phyloP scores from a whole-genome alignment of 2,329 filamentous ascomycete genomes.

The Aspergillus sp. region DNA sequence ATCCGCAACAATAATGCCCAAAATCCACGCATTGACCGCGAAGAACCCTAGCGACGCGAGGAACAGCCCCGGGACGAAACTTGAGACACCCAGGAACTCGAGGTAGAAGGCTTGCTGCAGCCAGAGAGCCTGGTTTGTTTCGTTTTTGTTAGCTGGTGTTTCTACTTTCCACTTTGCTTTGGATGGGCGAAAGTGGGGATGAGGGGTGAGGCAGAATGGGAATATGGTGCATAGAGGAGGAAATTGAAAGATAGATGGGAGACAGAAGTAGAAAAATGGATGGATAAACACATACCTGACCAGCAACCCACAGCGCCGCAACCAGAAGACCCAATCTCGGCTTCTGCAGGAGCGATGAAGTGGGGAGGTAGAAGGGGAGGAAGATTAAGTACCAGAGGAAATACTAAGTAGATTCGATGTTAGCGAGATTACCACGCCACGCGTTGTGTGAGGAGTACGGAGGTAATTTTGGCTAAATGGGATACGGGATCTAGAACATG shows the following conservation, averaged over 20 bases:
- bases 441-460: background rate
- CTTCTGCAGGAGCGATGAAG: conserved; percentile 70
- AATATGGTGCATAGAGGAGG: background rate
- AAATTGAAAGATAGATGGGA: background rate
- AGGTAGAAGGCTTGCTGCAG: conserved; percentile 75
- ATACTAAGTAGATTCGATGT: conserved; percentile 63
- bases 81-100: conserved; percentile 79
- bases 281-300: conserved; percentile 58
- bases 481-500: background rate
- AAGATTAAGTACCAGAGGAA: conserved; percentile 98
- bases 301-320: conserved; percentile 72
- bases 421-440: background rate
- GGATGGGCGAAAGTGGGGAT: background rate
- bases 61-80: conserved; percentile 86
- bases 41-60: conserved; percentile 78
- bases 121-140: conserved; percentile 62
- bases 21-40: conserved; percentile 80
- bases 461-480: background rate
- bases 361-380: conserved; percentile 85
- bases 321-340: conserved; percentile 67
- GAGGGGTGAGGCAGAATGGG: background rate
- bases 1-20: conserved; percentile 79
- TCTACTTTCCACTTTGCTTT: background rate
- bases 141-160: conserved; percentile 38
- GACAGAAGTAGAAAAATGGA: background rate